phyloP scores from a whole-genome alignment of 2,329 filamentous ascomycete species.

The Exophiala sideris region DNA sequence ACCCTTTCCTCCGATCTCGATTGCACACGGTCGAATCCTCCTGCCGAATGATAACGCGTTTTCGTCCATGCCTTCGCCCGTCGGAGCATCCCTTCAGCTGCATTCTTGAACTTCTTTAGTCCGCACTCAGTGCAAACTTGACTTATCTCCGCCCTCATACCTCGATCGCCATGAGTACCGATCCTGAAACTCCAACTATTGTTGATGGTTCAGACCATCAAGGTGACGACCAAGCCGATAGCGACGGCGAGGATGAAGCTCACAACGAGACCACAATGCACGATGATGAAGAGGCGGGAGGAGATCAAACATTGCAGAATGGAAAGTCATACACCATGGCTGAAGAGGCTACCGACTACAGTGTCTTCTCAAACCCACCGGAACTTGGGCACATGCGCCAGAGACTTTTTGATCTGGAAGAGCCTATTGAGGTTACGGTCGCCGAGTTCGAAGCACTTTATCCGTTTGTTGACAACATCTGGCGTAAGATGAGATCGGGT shows the following conservation, averaged over 20 bases:
- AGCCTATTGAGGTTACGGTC: constrained; percentile 45
- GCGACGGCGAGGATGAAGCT: constrained; percentile 14
- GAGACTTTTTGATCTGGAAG: constrained; percentile 44
- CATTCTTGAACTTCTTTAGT: background rate
- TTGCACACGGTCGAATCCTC: background rate
- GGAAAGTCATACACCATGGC: constrained; percentile 15
- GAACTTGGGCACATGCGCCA: constrained; percentile 43
- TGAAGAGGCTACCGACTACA: constrained; percentile 27
- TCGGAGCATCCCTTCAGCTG: constrained; percentile 29
- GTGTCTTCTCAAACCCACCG: constrained; percentile 42
- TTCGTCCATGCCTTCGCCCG: constrained; percentile 34
- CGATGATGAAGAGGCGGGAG: constrained; percentile 9
- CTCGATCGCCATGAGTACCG: constrained; percentile 18
- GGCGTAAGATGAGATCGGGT: constrained; percentile 43
- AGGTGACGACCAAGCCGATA: constrained; percentile 18
- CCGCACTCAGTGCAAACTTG: background rate
- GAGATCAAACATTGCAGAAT: constrained; percentile 13
- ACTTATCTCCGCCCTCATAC: background rate
- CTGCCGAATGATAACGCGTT: constrained; percentile 21
- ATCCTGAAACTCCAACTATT: constrained; percentile 17
- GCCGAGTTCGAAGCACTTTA: constrained; percentile 48
- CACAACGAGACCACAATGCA: constrained; percentile 18
- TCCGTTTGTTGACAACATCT: constrained; percentile 51
- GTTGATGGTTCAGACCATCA: constrained; percentile 15
- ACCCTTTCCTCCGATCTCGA: background rate